Percentiles rank a stretch among this genome's conserved stretches.
Conservation (phyloP, 805 yeast genomes). For the Pichia cabralensis region DNA sequence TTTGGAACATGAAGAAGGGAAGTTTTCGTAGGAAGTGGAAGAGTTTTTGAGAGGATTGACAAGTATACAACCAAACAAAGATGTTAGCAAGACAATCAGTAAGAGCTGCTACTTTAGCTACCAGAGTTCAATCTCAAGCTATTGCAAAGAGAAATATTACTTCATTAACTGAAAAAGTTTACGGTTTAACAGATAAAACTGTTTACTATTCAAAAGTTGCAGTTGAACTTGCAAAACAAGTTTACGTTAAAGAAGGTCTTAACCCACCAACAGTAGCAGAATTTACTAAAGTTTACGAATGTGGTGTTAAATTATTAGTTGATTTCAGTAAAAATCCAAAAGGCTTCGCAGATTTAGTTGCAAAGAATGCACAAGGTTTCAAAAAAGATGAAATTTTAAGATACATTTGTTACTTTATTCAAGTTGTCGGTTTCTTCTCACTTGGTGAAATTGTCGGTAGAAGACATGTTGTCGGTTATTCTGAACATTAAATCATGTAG, state of each 20-base stretch:
- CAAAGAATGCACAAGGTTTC: conserved; percentile 29
- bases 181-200: conserved; percentile 49
- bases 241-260: conserved; percentile 85
- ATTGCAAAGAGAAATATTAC: conserved; percentile 27
- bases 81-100: conserved; percentile 28
- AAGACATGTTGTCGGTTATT: conserved; percentile 84
- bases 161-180: too few species aligned
- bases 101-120: conserved; percentile 19
- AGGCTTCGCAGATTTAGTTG: conserved; percentile 37
- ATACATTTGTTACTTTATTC: conserved; percentile 70
- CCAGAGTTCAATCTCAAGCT: conserved; percentile 18
- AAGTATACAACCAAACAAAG: neutral
- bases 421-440: conserved; percentile 83
- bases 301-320: conserved; percentile 36
- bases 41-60: too few species aligned
- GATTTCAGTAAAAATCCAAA: conserved; percentile 49
- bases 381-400: conserved; percentile 49
- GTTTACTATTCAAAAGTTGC: conserved; percentile 69
- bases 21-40: too few species aligned
- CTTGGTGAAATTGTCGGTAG: conserved; percentile 96
- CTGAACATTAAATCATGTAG: conserved; percentile 8
- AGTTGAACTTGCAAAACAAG: conserved; percentile 51
- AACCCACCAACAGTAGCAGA: conserved; percentile 81
- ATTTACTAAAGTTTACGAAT: conserved; percentile 64
- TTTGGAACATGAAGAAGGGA: too few species aligned